Evolutionary conservation across 371 early-diverging fungal species (phyloP), one percentile per base, ranked within the genome.

Genomic region (Mucor racemosus): DNA sequence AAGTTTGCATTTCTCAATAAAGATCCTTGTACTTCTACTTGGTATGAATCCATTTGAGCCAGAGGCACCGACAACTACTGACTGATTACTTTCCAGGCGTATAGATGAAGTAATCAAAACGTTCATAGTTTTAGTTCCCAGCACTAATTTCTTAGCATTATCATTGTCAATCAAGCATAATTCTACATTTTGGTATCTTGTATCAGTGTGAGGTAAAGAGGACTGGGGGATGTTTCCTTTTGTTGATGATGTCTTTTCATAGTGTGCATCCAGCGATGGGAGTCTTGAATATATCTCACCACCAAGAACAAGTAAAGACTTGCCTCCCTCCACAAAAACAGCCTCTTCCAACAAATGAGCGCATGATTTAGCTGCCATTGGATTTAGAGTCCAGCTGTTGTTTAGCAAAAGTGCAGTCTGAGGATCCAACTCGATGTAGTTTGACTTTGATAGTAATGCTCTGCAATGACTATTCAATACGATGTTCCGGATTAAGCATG

Each of bases 41-140:
- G 62, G 62, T 50, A 44, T 53, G 58, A 72, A 59, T 44, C 68
- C 64, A 68, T 72, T 72, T 44, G 68, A 33, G 68, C 66, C 65
- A 34, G 66, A 72, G 44, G 65, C 62, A 62, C 67, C 69, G 44
- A 69, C 41, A 60, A 58, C 62, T 64, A 62, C 50, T 41, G 50
- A 60, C 56, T 67, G 19, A 55, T 46, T 67, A 38, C 48, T 55
- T n/a, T 61, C 57, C 41, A 61, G 41, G 58, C 67, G 62, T 60
- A 38, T 61, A 56, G 61, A 61, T 44, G 57, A 67, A 44, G 61
- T 72, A 35, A 69, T 35, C 54, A 69, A 64, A 61, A 59, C 67
- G 46, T 74, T 74, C 63, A 67, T 65, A 31, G 70, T 58, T 65
- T 69, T 67, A 21, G 70, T 67, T 58, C 62, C 70, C 44, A 74